Conservation (phyloP, 1,139 yeast species). For the Taphrina wiesneri region DNA sequence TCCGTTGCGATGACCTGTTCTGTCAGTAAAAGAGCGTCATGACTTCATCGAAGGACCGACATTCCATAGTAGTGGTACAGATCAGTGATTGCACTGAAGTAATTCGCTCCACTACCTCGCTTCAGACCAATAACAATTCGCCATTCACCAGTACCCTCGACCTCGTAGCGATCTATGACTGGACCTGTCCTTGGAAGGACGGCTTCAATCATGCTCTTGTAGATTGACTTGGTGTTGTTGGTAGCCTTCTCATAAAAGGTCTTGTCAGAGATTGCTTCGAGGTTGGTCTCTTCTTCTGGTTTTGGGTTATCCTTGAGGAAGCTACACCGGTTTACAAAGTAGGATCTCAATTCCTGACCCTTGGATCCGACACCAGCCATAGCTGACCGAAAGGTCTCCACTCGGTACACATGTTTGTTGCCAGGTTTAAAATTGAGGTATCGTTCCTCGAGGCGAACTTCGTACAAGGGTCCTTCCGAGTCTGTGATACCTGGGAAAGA, state of each 20-base stretch:
- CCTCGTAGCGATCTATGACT: constrained; percentile 80
- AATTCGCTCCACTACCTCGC: constrained; percentile 80
- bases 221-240: constrained; percentile 71
- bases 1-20: constrained; percentile 66
- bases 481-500: constrained; percentile 49
- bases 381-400: constrained; percentile 80
- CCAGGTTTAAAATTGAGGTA: constrained; percentile 64
- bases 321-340: constrained; percentile 80
- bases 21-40: not conserved
- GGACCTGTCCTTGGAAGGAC: constrained; percentile 86
- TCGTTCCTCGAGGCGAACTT: constrained; percentile 70
- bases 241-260: constrained; percentile 81
- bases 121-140: constrained; percentile 87
- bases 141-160: constrained; percentile 75
- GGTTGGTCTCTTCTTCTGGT: constrained; percentile 47
- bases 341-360: constrained; percentile 65
- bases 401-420: constrained; percentile 59
- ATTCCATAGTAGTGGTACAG: constrained; percentile 88
- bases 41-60: not conserved
- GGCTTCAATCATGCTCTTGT: constrained; percentile 68
- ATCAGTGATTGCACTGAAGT: constrained; percentile 83
- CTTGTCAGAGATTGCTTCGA: constrained; percentile 57
- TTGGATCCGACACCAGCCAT: constrained; percentile 53
- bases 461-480: constrained; percentile 55
- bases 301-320: constrained; percentile 51